A percentile compares a stretch with the other conserved stretches of the same genome.
Conservation (phyloP, 192 early-diverging fungal genomes). For the Coemansia erecta region DNA sequence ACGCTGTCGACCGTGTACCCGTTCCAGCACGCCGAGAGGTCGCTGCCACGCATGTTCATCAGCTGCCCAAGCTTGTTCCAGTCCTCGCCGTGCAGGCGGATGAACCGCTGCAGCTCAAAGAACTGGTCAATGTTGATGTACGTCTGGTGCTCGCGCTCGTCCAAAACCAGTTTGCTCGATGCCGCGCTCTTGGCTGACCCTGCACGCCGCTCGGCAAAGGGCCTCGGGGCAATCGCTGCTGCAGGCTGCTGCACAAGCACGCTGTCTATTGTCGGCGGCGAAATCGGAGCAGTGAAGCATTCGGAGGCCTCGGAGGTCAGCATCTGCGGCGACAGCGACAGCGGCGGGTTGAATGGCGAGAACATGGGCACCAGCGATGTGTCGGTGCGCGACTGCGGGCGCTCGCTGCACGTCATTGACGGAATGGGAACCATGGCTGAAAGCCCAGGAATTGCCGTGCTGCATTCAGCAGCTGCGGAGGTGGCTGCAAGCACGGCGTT, state of each 20-base stretch:
- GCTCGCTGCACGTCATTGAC: constrained; percentile 1
- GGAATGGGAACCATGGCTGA: background rate
- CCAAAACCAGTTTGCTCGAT: too few relatives aligned
- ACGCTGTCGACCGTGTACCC: constrained; percentile 22
- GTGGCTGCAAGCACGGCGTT: background rate
- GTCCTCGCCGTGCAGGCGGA: constrained; percentile 34
- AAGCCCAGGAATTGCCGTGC: background rate
- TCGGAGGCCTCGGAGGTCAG: background rate
- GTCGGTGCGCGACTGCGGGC: constrained; percentile 1
- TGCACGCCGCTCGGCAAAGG: background rate
- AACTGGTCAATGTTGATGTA: constrained; percentile 43
- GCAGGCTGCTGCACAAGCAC: background rate
- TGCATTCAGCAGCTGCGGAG: background rate
- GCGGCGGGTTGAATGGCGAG: constrained; percentile 1
- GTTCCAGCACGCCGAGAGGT: constrained; percentile 36
- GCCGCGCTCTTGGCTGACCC: background rate
- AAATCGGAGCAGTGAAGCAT: background rate
- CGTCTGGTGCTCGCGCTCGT: constrained; percentile 4
- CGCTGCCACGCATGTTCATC: constrained; percentile 27
- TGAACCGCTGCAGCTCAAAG: constrained; percentile 22
- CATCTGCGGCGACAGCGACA: background rate
- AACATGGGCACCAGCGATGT: constrained; percentile 6
- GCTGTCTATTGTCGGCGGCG: background rate
- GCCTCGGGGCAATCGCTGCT: background rate
- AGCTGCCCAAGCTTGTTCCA: constrained; percentile 21